phyloP scores from a whole-genome alignment of 1,139 yeast species.

The Hyphopichia pseudoburtonii region DNA sequence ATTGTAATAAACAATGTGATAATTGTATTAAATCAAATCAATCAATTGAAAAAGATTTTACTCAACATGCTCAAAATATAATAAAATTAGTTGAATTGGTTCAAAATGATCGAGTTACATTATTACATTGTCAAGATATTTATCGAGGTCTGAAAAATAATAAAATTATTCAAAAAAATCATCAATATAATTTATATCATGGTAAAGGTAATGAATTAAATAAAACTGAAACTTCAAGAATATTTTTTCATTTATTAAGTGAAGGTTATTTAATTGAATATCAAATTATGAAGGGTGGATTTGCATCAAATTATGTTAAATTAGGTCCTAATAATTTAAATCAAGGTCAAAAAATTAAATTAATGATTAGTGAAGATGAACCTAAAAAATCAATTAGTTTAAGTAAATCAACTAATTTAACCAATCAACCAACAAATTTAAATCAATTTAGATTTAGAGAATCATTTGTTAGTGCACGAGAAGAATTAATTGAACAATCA shows the following conservation, averaged over 20 bases:
- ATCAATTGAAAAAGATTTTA: constrained; percentile 65
- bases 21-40: constrained; percentile 62
- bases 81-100: constrained; percentile 58
- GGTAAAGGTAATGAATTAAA: constrained; percentile 68
- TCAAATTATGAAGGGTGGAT: constrained; percentile 70
- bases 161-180: constrained; percentile 63
- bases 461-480: constrained; percentile 30
- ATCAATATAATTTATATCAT: constrained; percentile 58
- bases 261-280: constrained; percentile 72
- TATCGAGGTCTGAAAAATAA: constrained; percentile 71
- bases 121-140: constrained; percentile 79
- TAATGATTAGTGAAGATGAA: constrained; percentile 23
- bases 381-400: neutral
- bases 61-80: constrained; percentile 60
- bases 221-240: constrained; percentile 72
- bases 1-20: constrained; percentile 79
- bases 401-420: constrained; percentile 2
- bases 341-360: constrained; percentile 43
- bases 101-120: constrained; percentile 64
- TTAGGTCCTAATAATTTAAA: constrained; percentile 54
- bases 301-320: constrained; percentile 72
- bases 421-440: neutral
- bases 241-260: constrained; percentile 73
- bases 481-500: constrained; percentile 11
- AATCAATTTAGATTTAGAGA: constrained; percentile 8